Evolutionary conservation across 345 rosid genomes (phyloP).

Genomic region (Ceriops zippeliana): DNA sequence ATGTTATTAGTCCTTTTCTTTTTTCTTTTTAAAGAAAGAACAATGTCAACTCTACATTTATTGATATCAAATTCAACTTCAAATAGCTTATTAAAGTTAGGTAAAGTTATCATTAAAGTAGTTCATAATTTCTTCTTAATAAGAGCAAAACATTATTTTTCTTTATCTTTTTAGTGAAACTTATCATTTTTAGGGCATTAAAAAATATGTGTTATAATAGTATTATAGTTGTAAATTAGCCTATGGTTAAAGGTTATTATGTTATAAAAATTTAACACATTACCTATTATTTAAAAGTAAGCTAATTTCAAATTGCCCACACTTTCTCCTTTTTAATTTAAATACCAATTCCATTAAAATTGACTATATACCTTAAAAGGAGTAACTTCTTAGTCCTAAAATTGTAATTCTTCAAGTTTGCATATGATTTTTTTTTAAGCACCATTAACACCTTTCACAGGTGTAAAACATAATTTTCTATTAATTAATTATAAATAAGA

Average conservation of each 20-base stretch:
- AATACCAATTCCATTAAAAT: not conserved
- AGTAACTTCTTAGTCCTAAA: not conserved
- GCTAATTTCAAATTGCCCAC: not conserved
- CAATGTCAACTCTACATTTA: not conserved
- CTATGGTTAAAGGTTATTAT: not conserved
- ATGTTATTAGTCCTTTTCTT: not conserved
- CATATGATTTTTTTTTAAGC: not conserved
- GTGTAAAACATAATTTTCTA: not conserved
- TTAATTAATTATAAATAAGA: not conserved
- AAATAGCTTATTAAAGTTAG: not conserved
- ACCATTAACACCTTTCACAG: not conserved
- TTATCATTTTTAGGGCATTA: not conserved
- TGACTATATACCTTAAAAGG: not conserved
- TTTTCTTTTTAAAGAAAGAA: not conserved
- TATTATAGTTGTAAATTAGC: not conserved
- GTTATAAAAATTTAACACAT: not conserved
- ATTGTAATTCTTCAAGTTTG: not conserved
- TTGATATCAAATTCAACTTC: not conserved
- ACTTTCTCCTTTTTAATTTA: not conserved
- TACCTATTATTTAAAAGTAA: fast-evolving
- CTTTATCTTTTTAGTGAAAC: not conserved
- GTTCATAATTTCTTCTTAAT: not conserved
- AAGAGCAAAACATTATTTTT: not conserved
- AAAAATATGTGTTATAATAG: not conserved
- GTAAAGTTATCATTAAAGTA: not conserved